Conservation (phyloP, 768 basidiomycete species). For the Dentipellis sp. region DNA sequence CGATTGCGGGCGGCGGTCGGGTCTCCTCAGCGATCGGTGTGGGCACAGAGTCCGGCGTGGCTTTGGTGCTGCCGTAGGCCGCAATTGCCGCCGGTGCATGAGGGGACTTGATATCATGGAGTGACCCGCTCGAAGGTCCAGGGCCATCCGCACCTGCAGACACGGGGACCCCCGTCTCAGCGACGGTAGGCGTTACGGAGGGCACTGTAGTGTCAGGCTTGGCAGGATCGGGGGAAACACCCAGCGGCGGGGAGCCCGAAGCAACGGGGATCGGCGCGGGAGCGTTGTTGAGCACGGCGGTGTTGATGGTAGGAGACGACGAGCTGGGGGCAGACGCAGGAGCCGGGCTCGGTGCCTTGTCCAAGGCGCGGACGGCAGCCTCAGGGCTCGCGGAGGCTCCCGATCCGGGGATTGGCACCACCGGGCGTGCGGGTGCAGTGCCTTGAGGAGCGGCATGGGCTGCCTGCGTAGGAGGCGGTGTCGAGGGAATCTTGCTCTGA, state of each 20-base stretch:
- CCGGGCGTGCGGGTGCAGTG: constrained; percentile 1
- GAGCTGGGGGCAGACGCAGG: constrained; percentile 18
- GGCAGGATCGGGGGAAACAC: constrained; percentile 22
- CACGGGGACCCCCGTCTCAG: constrained; percentile 72
- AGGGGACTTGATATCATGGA: constrained; percentile 32
- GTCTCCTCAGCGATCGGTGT: constrained; percentile 17
- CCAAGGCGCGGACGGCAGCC: constrained; percentile 9
- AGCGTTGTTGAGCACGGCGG: constrained; percentile 20
- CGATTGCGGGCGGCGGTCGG: background rate
- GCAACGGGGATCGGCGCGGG: constrained; percentile 19
- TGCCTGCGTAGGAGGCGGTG: constrained; percentile 25
- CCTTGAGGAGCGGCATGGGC: constrained; percentile 4
- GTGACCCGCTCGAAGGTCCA: constrained; percentile 57
- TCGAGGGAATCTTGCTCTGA: constrained; percentile 29
- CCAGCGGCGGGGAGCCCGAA: constrained; percentile 9
- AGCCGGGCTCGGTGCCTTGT: constrained; percentile 16
- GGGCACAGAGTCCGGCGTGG: no score
- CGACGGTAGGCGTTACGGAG: constrained; percentile 48
- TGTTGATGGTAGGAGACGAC: constrained; percentile 21
- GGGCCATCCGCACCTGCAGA: constrained; percentile 49
- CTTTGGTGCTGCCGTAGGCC: no score
- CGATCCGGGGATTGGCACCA: background rate
- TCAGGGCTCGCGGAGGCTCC: background rate
- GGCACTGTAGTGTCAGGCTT: constrained; percentile 23
- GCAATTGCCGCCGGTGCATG: no score